Percentiles rank a stretch among this genome's conserved stretches.
Evolutionary conservation across 345 rosid genomes (phyloP).

Genomic region (Populus pruinosa): DNA sequence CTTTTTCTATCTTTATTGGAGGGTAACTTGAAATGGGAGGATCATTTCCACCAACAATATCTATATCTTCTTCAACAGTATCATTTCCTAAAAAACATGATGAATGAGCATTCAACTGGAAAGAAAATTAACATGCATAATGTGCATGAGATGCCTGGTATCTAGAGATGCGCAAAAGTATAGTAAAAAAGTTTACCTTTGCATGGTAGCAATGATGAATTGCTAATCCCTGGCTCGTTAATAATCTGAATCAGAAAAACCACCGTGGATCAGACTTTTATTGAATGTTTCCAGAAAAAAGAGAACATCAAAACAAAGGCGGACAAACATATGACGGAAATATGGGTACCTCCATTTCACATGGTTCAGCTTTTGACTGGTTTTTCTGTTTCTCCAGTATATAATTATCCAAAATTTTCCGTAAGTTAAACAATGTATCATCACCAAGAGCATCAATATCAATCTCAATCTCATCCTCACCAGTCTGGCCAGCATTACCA

Average conservation of each 20-base stretch:
- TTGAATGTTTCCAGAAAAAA: neutral
- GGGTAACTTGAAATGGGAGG: slow-evolving; percentile 50
- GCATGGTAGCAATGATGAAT: slow-evolving; percentile 53
- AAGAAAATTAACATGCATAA: neutral
- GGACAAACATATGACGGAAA: neutral
- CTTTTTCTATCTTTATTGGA: slow-evolving; percentile 59
- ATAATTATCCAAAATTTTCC: slow-evolving; percentile 72
- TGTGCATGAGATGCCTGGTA: neutral
- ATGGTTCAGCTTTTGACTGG: slow-evolving; percentile 49
- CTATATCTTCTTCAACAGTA: slow-evolving; percentile 64
- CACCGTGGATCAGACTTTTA: slow-evolving; percentile 17
- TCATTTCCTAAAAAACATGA: slow-evolving; percentile 48
- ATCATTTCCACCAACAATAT: slow-evolving; percentile 77
- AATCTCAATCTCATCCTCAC: slow-evolving; percentile 82
- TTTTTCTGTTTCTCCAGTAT: slow-evolving; percentile 48
- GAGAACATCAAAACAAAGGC: neutral
- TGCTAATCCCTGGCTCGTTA: slow-evolving; percentile 65
- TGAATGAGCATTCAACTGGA: slow-evolving; percentile 17
- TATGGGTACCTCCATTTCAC: slow-evolving; percentile 74
- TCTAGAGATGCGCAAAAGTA: slow-evolving; percentile 7
- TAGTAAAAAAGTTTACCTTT: slow-evolving; percentile 46
- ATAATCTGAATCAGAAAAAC: slow-evolving; percentile 45
- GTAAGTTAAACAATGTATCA: slow-evolving; percentile 59
- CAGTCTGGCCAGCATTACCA: slow-evolving; percentile 43
- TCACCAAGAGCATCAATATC: slow-evolving; percentile 69